Percentiles rank a stretch among this genome's conserved stretches.
Conservation (phyloP, 2,329 filamentous ascomycete genomes). For the Coleophoma crateriformis region DNA sequence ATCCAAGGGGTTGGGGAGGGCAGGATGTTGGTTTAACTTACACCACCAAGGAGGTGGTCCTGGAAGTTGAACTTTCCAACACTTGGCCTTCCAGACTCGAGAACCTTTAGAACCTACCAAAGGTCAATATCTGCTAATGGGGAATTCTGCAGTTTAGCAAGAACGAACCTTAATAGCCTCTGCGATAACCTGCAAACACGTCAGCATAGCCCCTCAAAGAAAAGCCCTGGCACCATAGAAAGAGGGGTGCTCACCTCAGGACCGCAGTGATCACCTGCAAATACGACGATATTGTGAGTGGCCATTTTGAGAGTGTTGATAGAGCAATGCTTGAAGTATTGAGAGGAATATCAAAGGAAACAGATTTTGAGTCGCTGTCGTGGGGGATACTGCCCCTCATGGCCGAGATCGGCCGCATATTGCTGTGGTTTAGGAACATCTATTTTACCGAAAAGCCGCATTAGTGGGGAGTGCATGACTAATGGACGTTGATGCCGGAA, state of each 20-base stretch:
- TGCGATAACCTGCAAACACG: constrained; percentile 59
- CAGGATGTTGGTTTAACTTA: constrained; percentile 42
- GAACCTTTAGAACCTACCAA: constrained; percentile 65
- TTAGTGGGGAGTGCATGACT: too few species aligned
- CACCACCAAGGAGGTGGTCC: constrained; percentile 85
- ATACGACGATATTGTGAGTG: constrained; percentile 73
- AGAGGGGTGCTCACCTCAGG: constrained; percentile 57
- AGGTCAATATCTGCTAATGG: background rate
- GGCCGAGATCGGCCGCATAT: too few species aligned
- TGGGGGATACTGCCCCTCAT: constrained; percentile 6
- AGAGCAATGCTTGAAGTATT: too few species aligned
- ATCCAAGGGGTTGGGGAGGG: constrained; percentile 2
- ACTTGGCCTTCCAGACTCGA: constrained; percentile 67
- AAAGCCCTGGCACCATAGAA: too few species aligned
- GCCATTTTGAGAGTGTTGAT: constrained; percentile 42
- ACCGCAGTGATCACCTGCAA: constrained; percentile 79
- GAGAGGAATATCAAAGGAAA: background rate
- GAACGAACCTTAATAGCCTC: constrained; percentile 74
- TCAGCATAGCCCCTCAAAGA: too few species aligned
- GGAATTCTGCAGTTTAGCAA: constrained; percentile 10
- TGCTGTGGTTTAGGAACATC: too few species aligned
- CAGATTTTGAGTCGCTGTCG: too few species aligned
- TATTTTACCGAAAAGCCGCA: too few species aligned
- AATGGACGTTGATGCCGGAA: too few species aligned
- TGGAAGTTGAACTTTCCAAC: constrained; percentile 80